Base-by-base conservation (phyloP, 2,329 filamentous ascomycete genomes). In the Fusarium sp. region DNA sequence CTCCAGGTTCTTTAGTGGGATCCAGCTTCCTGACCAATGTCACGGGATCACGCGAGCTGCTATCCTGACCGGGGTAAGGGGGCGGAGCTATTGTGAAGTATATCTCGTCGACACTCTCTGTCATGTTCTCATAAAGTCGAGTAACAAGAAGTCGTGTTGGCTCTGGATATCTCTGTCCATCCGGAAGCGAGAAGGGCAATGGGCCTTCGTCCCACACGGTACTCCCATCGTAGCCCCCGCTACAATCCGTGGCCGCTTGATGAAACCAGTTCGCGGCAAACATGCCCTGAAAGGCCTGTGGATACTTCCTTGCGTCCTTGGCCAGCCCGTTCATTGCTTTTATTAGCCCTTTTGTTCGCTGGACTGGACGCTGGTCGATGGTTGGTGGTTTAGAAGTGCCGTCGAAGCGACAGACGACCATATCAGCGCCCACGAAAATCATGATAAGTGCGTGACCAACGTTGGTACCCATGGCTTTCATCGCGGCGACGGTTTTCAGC, bases 161-260 rank as follows among this genome's bases (percentile, higher is more conserved):
- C 14, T 48, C 42, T 7, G 46, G 42, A 18, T 55, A 55, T 18
- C 39, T 39, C 1, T 7, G 15, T 9, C 52, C 42, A n/a, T 55
- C 48, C 4, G 52, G 42, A n/a, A 55, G 52, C 4, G 36, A 48
- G 2, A 55, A 33, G 7, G 42, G 42, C 4, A 55, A 22, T 6
- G 10, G 15, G 1, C 52, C 52, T 55, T 55, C 52, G 20, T 55
- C 52, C 52, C 52, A 48, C 3, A 55, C 42, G 1, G 52, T 55
- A 17, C 42, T 31, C 6, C 52, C 42, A 15, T 55, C 52, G 3
- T 17, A 48, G 2, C 24, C 18, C 10, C 31, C 24, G 4, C 26
- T 39, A 24, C 10, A n/a, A 4, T 36, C 33, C 6, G n/a, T 34
- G 15, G 46, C 52, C 13, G 22, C 34, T 17, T 55, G 42, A 14